phyloP scores from a whole-genome alignment of 2,329 filamentous ascomycete species.

The Stachybotrys elegans region DNA sequence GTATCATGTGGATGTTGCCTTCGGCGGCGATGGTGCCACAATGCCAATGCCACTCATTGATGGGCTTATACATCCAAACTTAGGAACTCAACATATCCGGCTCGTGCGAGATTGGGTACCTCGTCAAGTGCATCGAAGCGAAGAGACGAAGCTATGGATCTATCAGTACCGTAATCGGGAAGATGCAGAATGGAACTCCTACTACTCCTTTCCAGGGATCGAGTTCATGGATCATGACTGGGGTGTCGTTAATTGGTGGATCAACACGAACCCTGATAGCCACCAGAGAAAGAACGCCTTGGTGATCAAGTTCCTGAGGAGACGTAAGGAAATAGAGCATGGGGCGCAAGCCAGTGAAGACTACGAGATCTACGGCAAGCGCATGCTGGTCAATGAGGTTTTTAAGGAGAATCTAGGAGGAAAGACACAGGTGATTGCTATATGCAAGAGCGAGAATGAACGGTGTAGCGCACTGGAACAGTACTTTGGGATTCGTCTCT shows the following conservation, averaged over 20 bases:
- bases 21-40: conserved; percentile 58
- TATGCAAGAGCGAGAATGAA: conserved; percentile 46
- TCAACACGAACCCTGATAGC: conserved; percentile 41
- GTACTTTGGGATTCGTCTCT: conserved; percentile 48
- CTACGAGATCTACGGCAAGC: conserved; percentile 43
- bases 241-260: conserved; percentile 53
- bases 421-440: conserved; percentile 40
- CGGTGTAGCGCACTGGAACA: conserved; percentile 44
- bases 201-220: conserved; percentile 61
- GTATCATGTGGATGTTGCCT: conserved; percentile 57
- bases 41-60: conserved; percentile 49
- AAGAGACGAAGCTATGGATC: conserved; percentile 51
- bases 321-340: conserved; percentile 31
- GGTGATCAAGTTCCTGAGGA: conserved; percentile 48
- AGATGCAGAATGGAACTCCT: conserved; percentile 47
- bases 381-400: conserved; percentile 43
- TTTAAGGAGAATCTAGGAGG: conserved; percentile 51
- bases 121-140: conserved; percentile 31
- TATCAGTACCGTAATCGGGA: conserved; percentile 53
- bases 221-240: conserved; percentile 61
- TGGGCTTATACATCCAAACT: conserved; percentile 36
- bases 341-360: no score
- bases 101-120: conserved; percentile 45
- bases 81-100: conserved; percentile 52
- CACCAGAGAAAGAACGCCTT: conserved; percentile 52